phyloP scores from a whole-genome alignment of 129 eudicot genomes.

The Flaveria trinervia region DNA sequence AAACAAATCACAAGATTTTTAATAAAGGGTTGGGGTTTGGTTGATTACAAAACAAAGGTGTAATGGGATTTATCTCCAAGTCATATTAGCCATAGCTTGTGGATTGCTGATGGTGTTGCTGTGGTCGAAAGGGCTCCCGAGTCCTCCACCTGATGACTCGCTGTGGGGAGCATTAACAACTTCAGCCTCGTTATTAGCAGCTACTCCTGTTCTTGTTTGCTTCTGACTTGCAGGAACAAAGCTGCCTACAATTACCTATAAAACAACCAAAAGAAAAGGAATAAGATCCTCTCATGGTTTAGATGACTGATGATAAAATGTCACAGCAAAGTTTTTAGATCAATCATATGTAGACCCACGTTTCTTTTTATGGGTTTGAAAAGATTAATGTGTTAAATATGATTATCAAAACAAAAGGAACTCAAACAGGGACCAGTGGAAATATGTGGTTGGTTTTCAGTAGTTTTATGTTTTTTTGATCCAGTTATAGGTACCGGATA shows the following conservation, averaged over 20 bases:
- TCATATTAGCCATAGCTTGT: conserved; percentile 33
- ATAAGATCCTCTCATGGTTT: no score
- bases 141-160: conserved; percentile 45
- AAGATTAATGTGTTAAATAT: neutral
- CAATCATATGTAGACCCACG: neutral
- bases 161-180: conserved; percentile 35
- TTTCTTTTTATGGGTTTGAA: neutral
- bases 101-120: conserved; percentile 31
- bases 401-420: neutral
- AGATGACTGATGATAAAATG: no score
- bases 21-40: neutral
- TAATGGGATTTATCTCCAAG: conserved; percentile 40
- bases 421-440: neutral
- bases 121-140: conserved; percentile 41
- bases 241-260: conserved; percentile 52
- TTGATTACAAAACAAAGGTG: conserved; percentile 10
- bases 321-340: neutral
- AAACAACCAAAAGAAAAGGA: neutral
- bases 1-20: neutral
- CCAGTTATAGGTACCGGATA: no score
- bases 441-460: neutral
- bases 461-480: neutral
- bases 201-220: neutral
- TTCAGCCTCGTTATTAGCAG: conserved; percentile 16
- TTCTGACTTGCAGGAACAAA: conserved; percentile 39